Conservation (phyloP, 441 rosid species). For the Erodium trifolium region DNA sequence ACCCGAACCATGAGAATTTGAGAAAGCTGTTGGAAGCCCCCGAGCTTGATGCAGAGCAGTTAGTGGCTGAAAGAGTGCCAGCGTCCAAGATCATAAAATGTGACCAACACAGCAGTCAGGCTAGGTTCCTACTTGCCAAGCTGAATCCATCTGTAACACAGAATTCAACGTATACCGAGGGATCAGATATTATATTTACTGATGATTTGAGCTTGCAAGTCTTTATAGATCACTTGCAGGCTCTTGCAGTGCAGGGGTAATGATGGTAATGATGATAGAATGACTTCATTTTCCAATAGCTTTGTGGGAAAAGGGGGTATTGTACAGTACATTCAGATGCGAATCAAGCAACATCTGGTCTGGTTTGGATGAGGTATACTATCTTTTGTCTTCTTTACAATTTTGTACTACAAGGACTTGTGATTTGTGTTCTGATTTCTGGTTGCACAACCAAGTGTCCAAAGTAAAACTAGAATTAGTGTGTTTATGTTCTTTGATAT, state of each 20-base stretch:
- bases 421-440: background rate
- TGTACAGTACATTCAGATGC: background rate
- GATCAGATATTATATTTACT: slow-evolving; percentile 62
- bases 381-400: background rate
- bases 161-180: slow-evolving; percentile 47
- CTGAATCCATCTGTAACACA: slow-evolving; percentile 75
- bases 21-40: slow-evolving; percentile 82
- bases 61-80: slow-evolving; percentile 64
- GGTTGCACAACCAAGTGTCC: too few relatives aligned
- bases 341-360: background rate
- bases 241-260: slow-evolving; percentile 56
- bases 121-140: slow-evolving; percentile 90
- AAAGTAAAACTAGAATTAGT: too few relatives aligned
- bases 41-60: slow-evolving; percentile 51
- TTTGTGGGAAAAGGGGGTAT: background rate
- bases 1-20: slow-evolving; percentile 72
- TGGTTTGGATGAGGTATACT: background rate
- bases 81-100: slow-evolving; percentile 69
- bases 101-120: slow-evolving; percentile 85
- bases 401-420: background rate
- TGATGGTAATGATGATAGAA: slow-evolving; percentile 17
- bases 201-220: slow-evolving; percentile 83
- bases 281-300: background rate
- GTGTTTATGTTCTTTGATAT: too few relatives aligned
- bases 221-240: slow-evolving; percentile 68